A percentile compares a stretch with the other conserved stretches of the same genome.
These are phyloP conservation scores for Torulaspora franciscae DNA, from an alignment of 805 yeast species.

Conservation along the genomic window DNA sequence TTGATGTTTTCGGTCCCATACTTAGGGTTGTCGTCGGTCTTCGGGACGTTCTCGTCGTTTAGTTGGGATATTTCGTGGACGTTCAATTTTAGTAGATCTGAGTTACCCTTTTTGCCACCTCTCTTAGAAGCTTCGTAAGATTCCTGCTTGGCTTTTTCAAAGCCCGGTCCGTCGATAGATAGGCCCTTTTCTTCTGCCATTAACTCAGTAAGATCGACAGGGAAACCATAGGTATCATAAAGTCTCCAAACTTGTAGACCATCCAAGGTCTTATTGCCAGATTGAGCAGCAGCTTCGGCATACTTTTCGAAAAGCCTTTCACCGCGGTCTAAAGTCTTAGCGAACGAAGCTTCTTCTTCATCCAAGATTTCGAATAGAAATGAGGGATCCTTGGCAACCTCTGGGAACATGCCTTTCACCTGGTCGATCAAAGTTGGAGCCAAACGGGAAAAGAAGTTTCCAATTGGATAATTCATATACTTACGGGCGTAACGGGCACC, in stretches of 20 bases:
- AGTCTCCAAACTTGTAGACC: slow-evolving; percentile 98
- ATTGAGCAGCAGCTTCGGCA: slow-evolving; percentile 73
- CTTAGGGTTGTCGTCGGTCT: slow-evolving; percentile 79
- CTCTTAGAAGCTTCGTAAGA: slow-evolving; percentile 95
- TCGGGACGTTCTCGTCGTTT: slow-evolving; percentile 53
- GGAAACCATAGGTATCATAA: slow-evolving; percentile 98
- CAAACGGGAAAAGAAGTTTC: slow-evolving; percentile 84
- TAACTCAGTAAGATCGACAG: slow-evolving; percentile 92
- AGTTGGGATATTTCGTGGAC: slow-evolving; percentile 83
- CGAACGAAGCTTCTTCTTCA: slow-evolving; percentile 93
- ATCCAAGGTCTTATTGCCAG: slow-evolving; percentile 67
- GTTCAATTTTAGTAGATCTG: slow-evolving; percentile 69
- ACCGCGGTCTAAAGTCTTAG: slow-evolving; percentile 96
- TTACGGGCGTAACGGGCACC: slow-evolving; percentile 97
- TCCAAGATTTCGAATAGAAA: slow-evolving; percentile 84
- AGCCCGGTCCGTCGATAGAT: slow-evolving; percentile 85
- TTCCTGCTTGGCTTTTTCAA: slow-evolving; percentile 83
- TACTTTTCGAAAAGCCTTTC: slow-evolving; percentile 93
- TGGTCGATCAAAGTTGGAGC: slow-evolving; percentile 91
- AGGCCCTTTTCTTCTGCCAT: slow-evolving; percentile 99
- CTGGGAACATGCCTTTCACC: slow-evolving; percentile 87
- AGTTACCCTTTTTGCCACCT: slow-evolving; percentile 58
- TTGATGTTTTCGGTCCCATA: slow-evolving; percentile 66
- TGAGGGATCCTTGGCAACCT: slow-evolving; percentile 63
- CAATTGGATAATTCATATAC: slow-evolving; percentile 93